Evolutionary conservation across 2,329 filamentous ascomycete genomes (phyloP), one percentile per base, ranked within the genome.

Genomic region (Aureobasidium sp.): DNA sequence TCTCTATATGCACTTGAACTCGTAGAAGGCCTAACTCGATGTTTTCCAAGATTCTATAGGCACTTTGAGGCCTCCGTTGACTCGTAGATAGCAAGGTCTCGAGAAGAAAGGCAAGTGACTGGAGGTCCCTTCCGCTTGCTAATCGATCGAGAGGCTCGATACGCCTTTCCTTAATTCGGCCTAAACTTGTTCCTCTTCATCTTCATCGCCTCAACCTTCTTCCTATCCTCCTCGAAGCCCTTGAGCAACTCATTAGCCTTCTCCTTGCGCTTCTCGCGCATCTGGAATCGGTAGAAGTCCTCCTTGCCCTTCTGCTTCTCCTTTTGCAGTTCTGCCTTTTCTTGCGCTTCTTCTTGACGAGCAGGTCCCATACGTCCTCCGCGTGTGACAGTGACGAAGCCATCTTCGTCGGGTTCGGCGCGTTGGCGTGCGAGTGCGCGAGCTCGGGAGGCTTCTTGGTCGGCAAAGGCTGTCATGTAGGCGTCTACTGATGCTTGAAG

Each of bases 371-470:
- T 81, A 63, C 82, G 81, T 42, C 89, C 89, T 30, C 91, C 91
- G 60, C 89, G 83, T 1, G 87, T 89, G 29, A 99, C 94, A 3
- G 92, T 97, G 53, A 97, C 83, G 72, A 99, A 99, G 2, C 94
- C 94, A 73, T 99, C 94, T 70, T 91, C 92, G 73, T 99, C 94
- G 0, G 93, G 91, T 69, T 91, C 86, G 67, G 88, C 87, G 64
- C 90, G 85, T 64, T 87, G 78, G 61, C 82, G 71, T 76, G 88
- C 71, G 79, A 81, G 76, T 78, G 86, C 66, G 70, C 81, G 67
- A 79, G 86, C 74, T 79, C 87, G 75, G 73, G 85, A 79, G 82
- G 89, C 76, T 79, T 90, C 77, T 71, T 83, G 77, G 81, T 88
- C 74, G 30, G 75, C 73, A 77, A 91, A 97, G n/a, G 85, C 80